Evolutionary conservation across 305 asterid genomes (phyloP), one percentile per base, ranked within the genome.

Genomic region (Salvia sclarea): DNA sequence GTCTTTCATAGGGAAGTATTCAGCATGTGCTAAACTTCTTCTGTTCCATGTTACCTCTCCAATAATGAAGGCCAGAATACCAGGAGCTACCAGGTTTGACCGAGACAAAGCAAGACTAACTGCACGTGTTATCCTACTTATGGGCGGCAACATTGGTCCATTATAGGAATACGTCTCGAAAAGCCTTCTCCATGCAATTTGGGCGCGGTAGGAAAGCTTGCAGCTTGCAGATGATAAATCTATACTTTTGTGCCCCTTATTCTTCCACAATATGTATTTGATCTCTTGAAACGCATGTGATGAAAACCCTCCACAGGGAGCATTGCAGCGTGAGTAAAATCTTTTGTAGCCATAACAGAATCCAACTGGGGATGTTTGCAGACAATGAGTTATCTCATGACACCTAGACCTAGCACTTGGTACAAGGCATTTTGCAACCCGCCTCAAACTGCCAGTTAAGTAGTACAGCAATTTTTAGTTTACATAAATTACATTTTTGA

Each of bases 71-170:
- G 96, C 97, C 80, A 86, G 70, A 57, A 88, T 78, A 64, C 98
- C 90, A 56, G 98, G 97, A 69, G 89, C 86, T 64, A 90, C 71
- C 58, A 90, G 86, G 76, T 86, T 86, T 33, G 98, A 92, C 47
- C 95, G 83, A 70, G 91, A 70, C 84, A 92, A 76, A 53, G 97
- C 85, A 74, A 90, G 84, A 79, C 81, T 90, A 57, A 88, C 86
- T 20, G 88, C 94, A 81, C 90, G 64, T 41, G 95, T 90, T 67
- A 85, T 75, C 81, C 86, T 83, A 76, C 85, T 75, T 35, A 90
- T 60, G 44, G 96, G 96, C 0, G 86, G 81, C 17, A 81, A 59
- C 68, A 77, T 69, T 30, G 91, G 80, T 52, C 83, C 81, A 45
- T 63, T 76, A 67, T 83, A 79, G 14, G 87, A 83, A 86, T 75